phyloP scores from a whole-genome alignment of 345 rosid species.

The Cardamine resedifolia region DNA sequence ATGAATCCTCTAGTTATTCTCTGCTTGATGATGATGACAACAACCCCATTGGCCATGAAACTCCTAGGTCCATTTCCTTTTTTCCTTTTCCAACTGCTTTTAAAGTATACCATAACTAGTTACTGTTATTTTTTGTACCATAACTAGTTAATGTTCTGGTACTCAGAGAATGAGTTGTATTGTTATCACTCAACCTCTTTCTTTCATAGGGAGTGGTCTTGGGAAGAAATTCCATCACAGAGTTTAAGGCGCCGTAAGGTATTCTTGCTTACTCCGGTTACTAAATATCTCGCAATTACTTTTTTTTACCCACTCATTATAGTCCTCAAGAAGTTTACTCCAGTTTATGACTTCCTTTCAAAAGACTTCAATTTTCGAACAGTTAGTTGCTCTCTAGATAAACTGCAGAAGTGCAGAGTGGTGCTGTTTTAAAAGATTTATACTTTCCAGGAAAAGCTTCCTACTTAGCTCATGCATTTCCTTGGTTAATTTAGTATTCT shows the following conservation, averaged over 20 bases:
- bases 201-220: slow-evolving; percentile 44
- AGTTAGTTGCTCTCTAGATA: neutral
- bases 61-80: slow-evolving; percentile 24
- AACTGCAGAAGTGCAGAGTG: neutral
- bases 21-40: slow-evolving; percentile 31
- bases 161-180: slow-evolving; percentile 18
- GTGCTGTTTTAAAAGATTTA: neutral
- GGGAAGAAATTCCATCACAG: slow-evolving; percentile 33
- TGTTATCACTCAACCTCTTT: slow-evolving; percentile 13
- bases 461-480: neutral
- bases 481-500: neutral
- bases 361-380: neutral
- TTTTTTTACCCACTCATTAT: neutral
- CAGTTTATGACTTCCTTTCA: neutral
- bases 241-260: slow-evolving; percentile 52
- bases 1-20: slow-evolving; percentile 35
- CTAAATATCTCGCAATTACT: neutral
- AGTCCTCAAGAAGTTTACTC: slow-evolving; percentile 3
- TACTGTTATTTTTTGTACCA: neutral
- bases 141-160: neutral
- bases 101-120: slow-evolving; percentile 4
- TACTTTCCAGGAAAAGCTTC: neutral
- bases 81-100: slow-evolving; percentile 6
- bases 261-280: slow-evolving; percentile 15
- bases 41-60: slow-evolving; percentile 7